A percentile compares a stretch with the other conserved stretches of the same genome.
Conservation (phyloP, 106 monocot species). For the Dendrobium chrysotoxum region DNA sequence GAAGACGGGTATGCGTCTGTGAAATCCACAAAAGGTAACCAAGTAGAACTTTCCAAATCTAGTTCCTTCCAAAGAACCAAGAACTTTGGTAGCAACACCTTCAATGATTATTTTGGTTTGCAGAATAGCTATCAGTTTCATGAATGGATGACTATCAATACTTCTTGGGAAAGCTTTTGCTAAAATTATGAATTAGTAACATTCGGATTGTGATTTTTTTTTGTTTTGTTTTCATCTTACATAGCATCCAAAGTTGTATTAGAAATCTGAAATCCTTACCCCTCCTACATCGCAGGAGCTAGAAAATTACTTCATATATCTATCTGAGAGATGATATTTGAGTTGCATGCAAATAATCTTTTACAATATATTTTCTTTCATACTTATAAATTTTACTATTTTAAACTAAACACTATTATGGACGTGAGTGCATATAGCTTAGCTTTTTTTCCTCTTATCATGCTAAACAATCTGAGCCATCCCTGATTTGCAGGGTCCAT, state of each 20-base stretch:
- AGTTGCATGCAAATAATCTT: background rate
- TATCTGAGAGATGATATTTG: background rate
- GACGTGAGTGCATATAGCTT: background rate
- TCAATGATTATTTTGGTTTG: background rate
- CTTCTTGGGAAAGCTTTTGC: background rate
- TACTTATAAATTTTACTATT: background rate
- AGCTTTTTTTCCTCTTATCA: background rate
- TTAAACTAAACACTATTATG: background rate
- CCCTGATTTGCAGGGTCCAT: constrained; percentile 48
- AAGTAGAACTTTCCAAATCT: no score
- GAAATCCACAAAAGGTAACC: no score
- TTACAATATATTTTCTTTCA: background rate
- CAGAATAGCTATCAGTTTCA: no score
- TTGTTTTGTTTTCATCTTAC: background rate
- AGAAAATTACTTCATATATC: background rate
- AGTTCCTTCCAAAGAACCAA: no score
- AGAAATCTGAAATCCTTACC: background rate
- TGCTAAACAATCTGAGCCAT: background rate
- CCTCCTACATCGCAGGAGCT: no score
- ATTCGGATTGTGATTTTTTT: background rate
- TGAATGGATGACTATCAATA: no score
- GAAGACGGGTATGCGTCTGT: no score
- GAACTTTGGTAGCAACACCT: background rate
- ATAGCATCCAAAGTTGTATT: background rate
- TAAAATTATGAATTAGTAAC: background rate